Percentiles rank a stretch among this genome's conserved stretches.
These are phyloP conservation scores for Cyclocybe cylindracea DNA, from an alignment of 768 basidiomycete species.

Conservation along the genomic window DNA sequence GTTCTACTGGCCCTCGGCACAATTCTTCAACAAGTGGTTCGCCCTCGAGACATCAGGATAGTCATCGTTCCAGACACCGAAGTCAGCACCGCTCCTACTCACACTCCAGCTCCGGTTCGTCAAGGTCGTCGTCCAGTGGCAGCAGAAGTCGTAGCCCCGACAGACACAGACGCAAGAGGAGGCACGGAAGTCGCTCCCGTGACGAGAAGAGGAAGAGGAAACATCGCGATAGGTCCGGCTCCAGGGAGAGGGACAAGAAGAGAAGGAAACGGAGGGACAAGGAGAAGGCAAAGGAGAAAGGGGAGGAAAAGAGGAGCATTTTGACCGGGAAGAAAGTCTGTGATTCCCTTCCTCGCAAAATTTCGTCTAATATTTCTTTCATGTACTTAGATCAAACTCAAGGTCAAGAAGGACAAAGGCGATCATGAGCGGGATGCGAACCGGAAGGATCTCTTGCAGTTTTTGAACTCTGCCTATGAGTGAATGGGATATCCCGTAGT, in stretches of 20 bases:
- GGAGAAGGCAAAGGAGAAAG: slow-evolving; percentile 35
- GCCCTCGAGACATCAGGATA: background rate
- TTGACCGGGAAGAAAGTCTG: slow-evolving; percentile 63
- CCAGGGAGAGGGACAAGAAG: slow-evolving; percentile 17
- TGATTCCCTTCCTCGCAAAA: background rate
- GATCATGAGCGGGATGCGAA: slow-evolving; percentile 61
- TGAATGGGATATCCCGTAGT: slow-evolving; percentile 11
- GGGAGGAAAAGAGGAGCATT: slow-evolving; percentile 53
- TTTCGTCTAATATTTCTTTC: slow-evolving; percentile 2
- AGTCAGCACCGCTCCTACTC: slow-evolving; percentile 5
- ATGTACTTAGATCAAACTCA: slow-evolving; percentile 55
- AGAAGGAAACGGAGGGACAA: slow-evolving; percentile 15
- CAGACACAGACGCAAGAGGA: slow-evolving; percentile 2
- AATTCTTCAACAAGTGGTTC: no score
- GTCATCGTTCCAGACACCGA: background rate
- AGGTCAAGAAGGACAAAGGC: slow-evolving; percentile 58
- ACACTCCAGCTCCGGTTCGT: slow-evolving; percentile 11
- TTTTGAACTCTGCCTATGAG: slow-evolving; percentile 55
- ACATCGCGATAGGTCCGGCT: slow-evolving; percentile 13
- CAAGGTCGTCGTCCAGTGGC: background rate
- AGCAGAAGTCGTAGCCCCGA: slow-evolving; percentile 1
- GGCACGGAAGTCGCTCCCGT: background rate
- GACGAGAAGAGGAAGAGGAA: slow-evolving; percentile 1
- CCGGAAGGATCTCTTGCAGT: slow-evolving; percentile 50
- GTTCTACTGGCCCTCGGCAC: background rate